Percentiles rank a stretch among this genome's conserved stretches.
Evolutionary conservation across 306 rosid species (phyloP).

Genomic region (Acmispon strigosus): DNA sequence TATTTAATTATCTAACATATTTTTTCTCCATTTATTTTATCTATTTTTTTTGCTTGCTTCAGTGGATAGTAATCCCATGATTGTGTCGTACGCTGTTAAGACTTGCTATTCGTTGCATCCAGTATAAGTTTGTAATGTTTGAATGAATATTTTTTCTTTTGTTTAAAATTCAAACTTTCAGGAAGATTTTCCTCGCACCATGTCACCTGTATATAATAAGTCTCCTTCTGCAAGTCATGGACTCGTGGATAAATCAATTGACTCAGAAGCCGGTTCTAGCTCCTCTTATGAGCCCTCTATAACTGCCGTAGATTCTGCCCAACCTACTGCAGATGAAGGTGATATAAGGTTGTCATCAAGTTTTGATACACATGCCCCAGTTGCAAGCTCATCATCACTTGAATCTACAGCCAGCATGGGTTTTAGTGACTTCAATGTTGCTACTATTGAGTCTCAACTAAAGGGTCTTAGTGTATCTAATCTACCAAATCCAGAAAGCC

Average conservation of each 20-base stretch:
- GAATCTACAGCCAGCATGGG: slow-evolving; percentile 30
- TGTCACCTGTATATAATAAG: slow-evolving; percentile 37
- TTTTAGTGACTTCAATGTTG: slow-evolving; percentile 34
- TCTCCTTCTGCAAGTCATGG: slow-evolving; percentile 7
- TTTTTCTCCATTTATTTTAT: neutral
- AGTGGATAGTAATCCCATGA: no score
- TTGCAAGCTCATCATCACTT: slow-evolving; percentile 31
- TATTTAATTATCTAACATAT: neutral
- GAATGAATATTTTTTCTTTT: no score
- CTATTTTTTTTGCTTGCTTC: neutral
- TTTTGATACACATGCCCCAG: slow-evolving; percentile 19
- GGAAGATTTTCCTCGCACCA: slow-evolving; percentile 40
- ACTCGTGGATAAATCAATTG: slow-evolving; percentile 27
- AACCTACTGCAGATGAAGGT: slow-evolving; percentile 26
- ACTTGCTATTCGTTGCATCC: neutral
- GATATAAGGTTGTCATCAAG: slow-evolving; percentile 27
- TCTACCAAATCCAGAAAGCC: slow-evolving; percentile 32
- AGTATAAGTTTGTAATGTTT: no score
- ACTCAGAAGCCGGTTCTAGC: slow-evolving; percentile 30
- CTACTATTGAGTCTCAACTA: slow-evolving; percentile 36
- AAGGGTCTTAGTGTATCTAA: slow-evolving; percentile 43
- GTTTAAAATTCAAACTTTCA: slow-evolving; percentile 30
- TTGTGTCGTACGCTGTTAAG: no score
- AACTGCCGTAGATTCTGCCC: slow-evolving; percentile 8
- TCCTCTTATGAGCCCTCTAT: slow-evolving; percentile 30